Evolutionary conservation across 2,329 filamentous ascomycete species (phyloP).

Genomic region (Teratosphaeria pseudoeucalypti): DNA sequence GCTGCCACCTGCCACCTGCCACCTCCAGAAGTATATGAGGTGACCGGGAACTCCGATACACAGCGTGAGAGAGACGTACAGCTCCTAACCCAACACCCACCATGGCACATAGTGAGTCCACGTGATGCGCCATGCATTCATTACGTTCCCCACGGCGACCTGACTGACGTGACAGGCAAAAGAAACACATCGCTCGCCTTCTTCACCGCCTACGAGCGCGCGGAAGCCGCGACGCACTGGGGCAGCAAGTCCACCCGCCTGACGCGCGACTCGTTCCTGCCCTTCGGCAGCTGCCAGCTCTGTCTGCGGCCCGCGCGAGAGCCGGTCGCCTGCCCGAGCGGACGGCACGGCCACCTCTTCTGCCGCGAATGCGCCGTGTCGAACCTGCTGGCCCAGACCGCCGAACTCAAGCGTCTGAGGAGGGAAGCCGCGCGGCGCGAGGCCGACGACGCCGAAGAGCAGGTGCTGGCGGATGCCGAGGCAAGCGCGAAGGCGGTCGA

Average conservation of each 20-base stretch:
- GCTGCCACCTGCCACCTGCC: no score
- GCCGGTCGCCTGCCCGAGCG: constrained; percentile 64
- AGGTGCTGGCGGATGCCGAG: constrained; percentile 55
- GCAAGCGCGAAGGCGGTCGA: constrained; percentile 58
- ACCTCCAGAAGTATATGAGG: no score
- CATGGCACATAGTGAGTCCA: constrained; percentile 17
- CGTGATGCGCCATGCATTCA: neutral
- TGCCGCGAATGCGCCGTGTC: constrained; percentile 87
- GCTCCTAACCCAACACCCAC: neutral
- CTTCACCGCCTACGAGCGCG: constrained; percentile 87
- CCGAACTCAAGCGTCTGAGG: constrained; percentile 77
- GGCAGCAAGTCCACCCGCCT: constrained; percentile 73
- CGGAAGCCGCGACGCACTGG: constrained; percentile 73
- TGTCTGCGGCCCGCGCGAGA: constrained; percentile 73
- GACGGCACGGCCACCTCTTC: constrained; percentile 68
- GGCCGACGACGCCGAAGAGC: constrained; percentile 52
- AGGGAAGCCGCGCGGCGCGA: constrained; percentile 50
- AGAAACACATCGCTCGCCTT: constrained; percentile 85
- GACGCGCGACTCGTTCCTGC: constrained; percentile 79
- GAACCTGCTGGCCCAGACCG: constrained; percentile 83
- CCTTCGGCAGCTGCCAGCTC: constrained; percentile 78
- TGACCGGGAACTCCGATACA: no score
- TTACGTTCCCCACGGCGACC: neutral
- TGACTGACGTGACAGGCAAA: constrained; percentile 41
- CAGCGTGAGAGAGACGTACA: no score